Evolutionary conservation across 495 filamentous ascomycete genomes (phyloP), one percentile per base, ranked within the genome.

Genomic region (Aspergillus ellipticus): DNA sequence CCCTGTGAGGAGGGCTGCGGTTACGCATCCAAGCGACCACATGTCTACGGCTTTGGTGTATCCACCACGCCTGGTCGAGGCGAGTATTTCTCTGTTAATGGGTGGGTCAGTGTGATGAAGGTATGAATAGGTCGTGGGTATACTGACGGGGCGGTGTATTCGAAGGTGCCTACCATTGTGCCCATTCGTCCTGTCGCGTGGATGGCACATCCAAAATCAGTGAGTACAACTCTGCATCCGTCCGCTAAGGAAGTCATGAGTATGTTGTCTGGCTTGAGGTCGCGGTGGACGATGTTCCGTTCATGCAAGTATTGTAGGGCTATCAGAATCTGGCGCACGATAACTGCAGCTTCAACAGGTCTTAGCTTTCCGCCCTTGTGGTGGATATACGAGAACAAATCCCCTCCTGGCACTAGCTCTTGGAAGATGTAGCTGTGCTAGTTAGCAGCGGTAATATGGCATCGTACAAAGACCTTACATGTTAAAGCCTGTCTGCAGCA

Each of bases 91-190:
- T 8, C 82, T 83, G 46, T 72, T 11, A 56, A 35, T 58, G 64
- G 2, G 57, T 58, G 64, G 2, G 57, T 58, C 13, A 73, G 53
- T 51, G 4, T 22, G 35, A 7, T 21, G 13, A 7, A 13, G 9
- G 6, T 28, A 49, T 4, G 1, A 11, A 43, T 33, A 52, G 52
- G 54, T 37, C n/a, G 59, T 51, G 54, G 63, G 6, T 65, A 33
- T 9, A 75, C 88, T 81, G 66, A 92, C 89, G 89, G 89, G 29
- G 89, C 87, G 53, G 76, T 75, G 57, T 85, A 92, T 35, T 82
- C 79, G 0, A 61, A 42, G 1, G 89, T 92, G 1, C 89, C 89
- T 8, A 88, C 75, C 15, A 74, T 43, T 0, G 85, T 85, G 29
- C 72, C 74, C 82, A 89, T 84, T 13, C 87, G 77, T 15, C 74